Percentiles rank a stretch among this genome's conserved stretches.
These are phyloP conservation scores for Sextonia rubra DNA, from an alignment of 164 flowering plant species.

Conservation along the genomic window DNA sequence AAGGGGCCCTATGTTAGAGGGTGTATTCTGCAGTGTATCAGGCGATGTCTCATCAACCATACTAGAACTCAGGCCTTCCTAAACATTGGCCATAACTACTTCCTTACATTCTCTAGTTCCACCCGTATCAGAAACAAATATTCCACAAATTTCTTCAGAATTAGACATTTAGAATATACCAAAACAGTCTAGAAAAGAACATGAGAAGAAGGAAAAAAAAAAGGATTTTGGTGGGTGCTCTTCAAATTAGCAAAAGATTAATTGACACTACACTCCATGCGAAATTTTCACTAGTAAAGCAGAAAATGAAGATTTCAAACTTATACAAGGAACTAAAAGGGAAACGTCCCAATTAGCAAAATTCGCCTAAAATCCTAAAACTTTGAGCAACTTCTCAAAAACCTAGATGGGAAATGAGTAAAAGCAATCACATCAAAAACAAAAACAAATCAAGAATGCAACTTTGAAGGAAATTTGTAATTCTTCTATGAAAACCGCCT, in stretches of 20 bases:
- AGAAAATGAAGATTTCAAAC: too few species aligned
- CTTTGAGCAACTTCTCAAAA: too few species aligned
- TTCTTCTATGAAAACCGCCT: neutral
- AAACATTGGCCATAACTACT: slow-evolving; percentile 6
- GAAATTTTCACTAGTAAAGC: neutral
- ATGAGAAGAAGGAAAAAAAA: neutral
- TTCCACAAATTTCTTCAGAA: slow-evolving; percentile 13
- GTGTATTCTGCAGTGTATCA: slow-evolving; percentile 84
- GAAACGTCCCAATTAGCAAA: too few species aligned
- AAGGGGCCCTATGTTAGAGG: slow-evolving; percentile 87
- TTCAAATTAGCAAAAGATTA: neutral
- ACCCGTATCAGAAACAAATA: slow-evolving; percentile 7
- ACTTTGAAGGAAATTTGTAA: neutral
- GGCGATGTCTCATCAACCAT: slow-evolving; percentile 37
- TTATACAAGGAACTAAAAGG: too few species aligned
- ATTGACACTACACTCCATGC: neutral
- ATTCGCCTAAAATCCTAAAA: too few species aligned
- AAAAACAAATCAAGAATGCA: neutral
- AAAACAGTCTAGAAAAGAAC: slow-evolving; percentile 4
- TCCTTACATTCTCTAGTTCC: slow-evolving; percentile 7
- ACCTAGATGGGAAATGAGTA: neutral
- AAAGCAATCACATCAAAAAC: neutral
- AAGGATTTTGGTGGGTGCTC: neutral
- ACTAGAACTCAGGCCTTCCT: neutral
- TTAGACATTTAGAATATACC: slow-evolving; percentile 28